Conservation (phyloP, 306 rosid species). For the Dryas alaskensis region DNA sequence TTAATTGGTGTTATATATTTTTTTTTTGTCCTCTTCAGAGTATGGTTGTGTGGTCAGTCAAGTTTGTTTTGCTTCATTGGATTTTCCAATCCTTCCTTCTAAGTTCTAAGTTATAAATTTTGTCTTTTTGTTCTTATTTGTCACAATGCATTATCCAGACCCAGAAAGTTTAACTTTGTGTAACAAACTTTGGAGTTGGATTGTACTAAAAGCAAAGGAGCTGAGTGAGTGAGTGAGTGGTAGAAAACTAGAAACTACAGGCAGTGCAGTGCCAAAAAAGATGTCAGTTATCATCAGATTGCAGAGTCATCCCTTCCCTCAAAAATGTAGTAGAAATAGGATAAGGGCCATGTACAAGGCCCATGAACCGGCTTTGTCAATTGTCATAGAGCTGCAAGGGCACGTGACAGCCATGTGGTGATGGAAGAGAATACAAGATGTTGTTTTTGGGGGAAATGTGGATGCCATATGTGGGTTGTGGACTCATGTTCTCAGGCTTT, state of each 20-base stretch:
- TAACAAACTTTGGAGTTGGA: background rate
- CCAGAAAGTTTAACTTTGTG: background rate
- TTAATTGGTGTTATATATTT: background rate
- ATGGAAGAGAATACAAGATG: conserved; percentile 28
- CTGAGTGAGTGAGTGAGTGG: background rate
- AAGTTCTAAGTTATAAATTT: background rate
- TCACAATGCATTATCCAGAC: background rate
- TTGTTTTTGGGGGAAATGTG: conserved; percentile 2
- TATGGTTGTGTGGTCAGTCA: conserved; percentile 4
- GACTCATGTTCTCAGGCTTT: too few species aligned
- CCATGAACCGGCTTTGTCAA: conserved; percentile 17
- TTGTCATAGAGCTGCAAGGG: conserved; percentile 32
- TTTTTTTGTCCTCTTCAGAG: background rate
- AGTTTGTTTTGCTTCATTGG: background rate
- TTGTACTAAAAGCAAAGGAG: background rate
- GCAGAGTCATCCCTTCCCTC: conserved; percentile 12
- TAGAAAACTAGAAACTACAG: background rate
- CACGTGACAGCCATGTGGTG: conserved; percentile 57
- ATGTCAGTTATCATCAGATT: conserved; percentile 3
- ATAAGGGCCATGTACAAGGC: conserved; percentile 10
- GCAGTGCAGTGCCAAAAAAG: conserved; percentile 19
- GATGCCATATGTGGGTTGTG: too few species aligned
- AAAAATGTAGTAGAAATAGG: background rate
- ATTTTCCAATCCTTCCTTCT: background rate
- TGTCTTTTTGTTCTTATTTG: conserved; percentile 6